These are phyloP conservation scores for Rhododendron ovatum DNA, from an alignment of 148 eudicot species.

Conservation along the genomic window DNA sequence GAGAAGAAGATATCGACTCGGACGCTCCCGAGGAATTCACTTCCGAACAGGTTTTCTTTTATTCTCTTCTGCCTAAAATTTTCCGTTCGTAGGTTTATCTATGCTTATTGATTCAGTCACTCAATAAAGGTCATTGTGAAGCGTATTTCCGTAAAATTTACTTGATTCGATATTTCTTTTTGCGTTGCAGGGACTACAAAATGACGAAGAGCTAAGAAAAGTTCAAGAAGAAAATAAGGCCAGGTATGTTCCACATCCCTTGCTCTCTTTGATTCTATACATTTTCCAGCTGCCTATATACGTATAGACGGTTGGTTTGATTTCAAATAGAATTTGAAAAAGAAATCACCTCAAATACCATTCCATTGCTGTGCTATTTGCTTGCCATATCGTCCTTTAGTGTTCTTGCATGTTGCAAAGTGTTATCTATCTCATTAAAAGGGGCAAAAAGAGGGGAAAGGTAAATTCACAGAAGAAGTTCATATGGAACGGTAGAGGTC, in stretches of 20 bases:
- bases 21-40: constrained; percentile 88
- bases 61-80: background rate
- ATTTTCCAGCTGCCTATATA: background rate
- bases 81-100: background rate
- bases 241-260: constrained; percentile 30
- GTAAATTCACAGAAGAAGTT: background rate
- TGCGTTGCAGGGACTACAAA: constrained; percentile 48
- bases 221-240: constrained; percentile 50
- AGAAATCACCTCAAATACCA: background rate
- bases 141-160: background rate
- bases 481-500: background rate
- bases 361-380: background rate
- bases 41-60: constrained; percentile 44
- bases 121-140: background rate
- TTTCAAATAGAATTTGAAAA: background rate
- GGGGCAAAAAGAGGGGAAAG: background rate
- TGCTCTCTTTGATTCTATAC: background rate
- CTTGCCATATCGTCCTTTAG: background rate
- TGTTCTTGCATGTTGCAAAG: background rate
- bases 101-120: background rate
- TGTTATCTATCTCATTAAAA: background rate
- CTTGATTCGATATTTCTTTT: background rate
- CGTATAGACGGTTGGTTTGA: background rate
- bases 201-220: constrained; percentile 55
- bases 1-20: constrained; percentile 45